These are phyloP conservation scores for Neurospora tetrasperma DNA, from an alignment of 495 filamentous ascomycete species.

Conservation along the genomic window DNA sequence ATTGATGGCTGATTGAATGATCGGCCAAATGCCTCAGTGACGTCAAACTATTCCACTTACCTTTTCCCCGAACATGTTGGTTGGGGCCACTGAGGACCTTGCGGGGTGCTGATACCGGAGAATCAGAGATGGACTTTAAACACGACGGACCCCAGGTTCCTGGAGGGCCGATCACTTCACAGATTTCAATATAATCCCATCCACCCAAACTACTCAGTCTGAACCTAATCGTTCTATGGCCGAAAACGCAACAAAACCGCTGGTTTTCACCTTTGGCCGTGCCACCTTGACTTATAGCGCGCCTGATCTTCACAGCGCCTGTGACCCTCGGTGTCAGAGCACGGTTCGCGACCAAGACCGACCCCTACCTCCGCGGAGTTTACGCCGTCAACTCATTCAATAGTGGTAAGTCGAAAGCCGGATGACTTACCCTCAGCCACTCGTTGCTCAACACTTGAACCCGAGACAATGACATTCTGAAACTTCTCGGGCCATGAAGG, in stretches of 20 bases:
- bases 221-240: constrained; percentile 6
- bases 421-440: constrained; percentile 15
- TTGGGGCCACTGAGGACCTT: background rate
- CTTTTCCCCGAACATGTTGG: background rate
- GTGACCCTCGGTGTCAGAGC: background rate
- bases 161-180: background rate
- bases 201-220: background rate
- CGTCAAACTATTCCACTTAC: background rate
- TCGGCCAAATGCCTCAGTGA: background rate
- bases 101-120: background rate
- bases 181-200: background rate
- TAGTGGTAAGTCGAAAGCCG: constrained; percentile 1
- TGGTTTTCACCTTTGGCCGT: constrained; percentile 9
- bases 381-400: background rate
- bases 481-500: background rate
- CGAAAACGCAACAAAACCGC: constrained; percentile 13
- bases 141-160: background rate
- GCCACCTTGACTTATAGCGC: constrained; percentile 18
- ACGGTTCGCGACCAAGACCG: background rate
- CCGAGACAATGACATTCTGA: constrained; percentile 5
- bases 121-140: background rate
- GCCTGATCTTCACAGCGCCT: constrained; percentile 10
- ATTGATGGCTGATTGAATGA: background rate
- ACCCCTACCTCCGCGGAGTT: background rate
- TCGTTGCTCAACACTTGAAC: constrained; percentile 8